These are phyloP conservation scores for Corymbia maculata DNA, from an alignment of 345 rosid species.

Conservation along the genomic window DNA sequence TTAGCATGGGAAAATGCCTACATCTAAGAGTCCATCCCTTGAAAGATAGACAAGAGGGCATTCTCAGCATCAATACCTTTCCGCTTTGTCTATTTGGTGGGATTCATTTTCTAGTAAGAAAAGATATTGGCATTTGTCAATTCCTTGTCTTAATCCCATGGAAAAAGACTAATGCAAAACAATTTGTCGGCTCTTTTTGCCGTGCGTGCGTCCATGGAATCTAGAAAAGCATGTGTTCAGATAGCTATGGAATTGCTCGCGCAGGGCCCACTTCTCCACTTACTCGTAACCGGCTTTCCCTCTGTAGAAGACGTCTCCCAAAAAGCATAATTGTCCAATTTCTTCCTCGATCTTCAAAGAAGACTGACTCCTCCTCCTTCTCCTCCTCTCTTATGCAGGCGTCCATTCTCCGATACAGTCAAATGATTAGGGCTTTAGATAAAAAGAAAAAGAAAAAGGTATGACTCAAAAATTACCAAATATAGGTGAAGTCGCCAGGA, in stretches of 20 bases:
- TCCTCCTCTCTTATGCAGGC: background rate
- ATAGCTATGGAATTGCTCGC: background rate
- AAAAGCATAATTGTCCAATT: background rate
- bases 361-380: background rate
- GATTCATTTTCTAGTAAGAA: background rate
- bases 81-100: background rate
- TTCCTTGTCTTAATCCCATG: too few relatives aligned
- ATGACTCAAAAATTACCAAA: background rate
- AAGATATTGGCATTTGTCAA: too few relatives aligned
- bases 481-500: background rate
- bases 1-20: too few relatives aligned
- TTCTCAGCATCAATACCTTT: background rate
- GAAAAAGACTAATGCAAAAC: too few relatives aligned
- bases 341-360: background rate
- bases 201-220: background rate
- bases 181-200: too few relatives aligned
- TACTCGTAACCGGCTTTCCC: background rate
- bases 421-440: background rate
- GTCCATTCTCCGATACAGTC: background rate
- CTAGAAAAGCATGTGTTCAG: background rate
- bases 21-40: background rate
- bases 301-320: background rate
- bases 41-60: background rate
- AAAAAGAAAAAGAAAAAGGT: fast-evolving
- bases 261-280: background rate